Conservation (phyloP, 2,329 filamentous ascomycete species). For the Exophiala viscosa region DNA sequence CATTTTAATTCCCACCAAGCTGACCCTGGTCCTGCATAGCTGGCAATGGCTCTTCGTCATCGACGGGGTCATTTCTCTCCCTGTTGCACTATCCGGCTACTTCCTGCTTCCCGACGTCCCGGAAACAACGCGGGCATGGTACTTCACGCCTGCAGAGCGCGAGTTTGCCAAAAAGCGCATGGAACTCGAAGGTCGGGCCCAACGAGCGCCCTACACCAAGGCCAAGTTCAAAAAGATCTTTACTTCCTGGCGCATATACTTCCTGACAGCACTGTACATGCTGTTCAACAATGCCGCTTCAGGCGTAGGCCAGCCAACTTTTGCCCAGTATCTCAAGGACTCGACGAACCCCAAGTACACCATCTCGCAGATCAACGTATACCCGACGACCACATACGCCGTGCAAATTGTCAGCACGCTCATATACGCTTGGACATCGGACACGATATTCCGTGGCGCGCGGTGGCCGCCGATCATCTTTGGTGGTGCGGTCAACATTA, state of each 20-base stretch:
- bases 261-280: constrained; percentile 57
- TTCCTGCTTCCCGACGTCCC: constrained; percentile 41
- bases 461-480: constrained; percentile 65
- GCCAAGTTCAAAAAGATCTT: constrained; percentile 59
- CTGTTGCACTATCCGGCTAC: constrained; percentile 45
- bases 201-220: constrained; percentile 45
- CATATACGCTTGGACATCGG: constrained; percentile 64
- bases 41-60: constrained; percentile 40
- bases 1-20: background rate
- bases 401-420: constrained; percentile 59
- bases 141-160: constrained; percentile 44
- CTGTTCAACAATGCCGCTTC: constrained; percentile 60
- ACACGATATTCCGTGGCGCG: constrained; percentile 55
- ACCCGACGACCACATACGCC: constrained; percentile 57
- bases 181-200: constrained; percentile 47
- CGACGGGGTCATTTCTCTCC: constrained; percentile 41
- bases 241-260: constrained; percentile 62
- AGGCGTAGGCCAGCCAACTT: constrained; percentile 52
- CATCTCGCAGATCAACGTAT: constrained; percentile 48
- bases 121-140: constrained; percentile 47
- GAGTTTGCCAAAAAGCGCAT: constrained; percentile 48
- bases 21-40: background rate
- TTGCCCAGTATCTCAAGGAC: constrained; percentile 46
- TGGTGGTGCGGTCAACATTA: constrained; percentile 43
- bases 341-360: constrained; percentile 45